Percentiles rank a stretch among this genome's conserved stretches.
These are phyloP conservation scores for Leucaena leucocephala DNA, from an alignment of 306 rosid species.

Conservation along the genomic window DNA sequence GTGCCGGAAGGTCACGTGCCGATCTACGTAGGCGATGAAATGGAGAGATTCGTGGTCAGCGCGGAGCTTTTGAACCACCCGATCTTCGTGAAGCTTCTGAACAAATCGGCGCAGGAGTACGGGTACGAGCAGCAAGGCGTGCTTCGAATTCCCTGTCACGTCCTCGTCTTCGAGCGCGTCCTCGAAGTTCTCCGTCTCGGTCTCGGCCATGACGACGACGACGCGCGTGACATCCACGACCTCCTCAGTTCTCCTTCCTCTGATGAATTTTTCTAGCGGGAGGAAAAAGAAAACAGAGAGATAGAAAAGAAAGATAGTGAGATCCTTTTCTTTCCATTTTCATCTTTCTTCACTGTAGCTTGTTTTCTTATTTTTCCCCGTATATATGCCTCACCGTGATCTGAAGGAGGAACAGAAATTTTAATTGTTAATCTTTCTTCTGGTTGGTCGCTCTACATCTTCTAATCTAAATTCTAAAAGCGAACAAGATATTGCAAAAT, in stretches of 20 bases:
- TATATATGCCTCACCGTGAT: slow-evolving; percentile 41
- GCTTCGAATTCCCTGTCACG: slow-evolving; percentile 82
- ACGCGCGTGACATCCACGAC: slow-evolving; percentile 53
- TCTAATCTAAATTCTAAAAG: too few species aligned
- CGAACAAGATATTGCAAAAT: not conserved
- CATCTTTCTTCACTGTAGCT: not conserved
- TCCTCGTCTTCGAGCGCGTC: slow-evolving; percentile 78
- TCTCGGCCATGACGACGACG: slow-evolving; percentile 28
- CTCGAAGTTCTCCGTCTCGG: slow-evolving; percentile 75
- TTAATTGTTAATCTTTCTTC: not conserved
- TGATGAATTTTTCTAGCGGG: slow-evolving; percentile 38
- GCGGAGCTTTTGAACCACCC: slow-evolving; percentile 41
- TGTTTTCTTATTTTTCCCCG: slow-evolving; percentile 27
- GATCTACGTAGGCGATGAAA: slow-evolving; percentile 91
- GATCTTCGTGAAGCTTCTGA: slow-evolving; percentile 73
- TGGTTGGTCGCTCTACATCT: not conserved
- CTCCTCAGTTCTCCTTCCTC: slow-evolving; percentile 53
- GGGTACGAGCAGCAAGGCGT: slow-evolving; percentile 89
- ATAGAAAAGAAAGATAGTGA: not conserved
- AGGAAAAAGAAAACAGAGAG: too few species aligned
- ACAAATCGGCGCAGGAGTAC: slow-evolving; percentile 88
- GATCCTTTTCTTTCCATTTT: not conserved
- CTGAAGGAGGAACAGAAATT: not conserved
- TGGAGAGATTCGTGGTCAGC: slow-evolving; percentile 77
- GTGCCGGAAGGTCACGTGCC: slow-evolving; percentile 91